phyloP scores from a whole-genome alignment of 768 basidiomycete species.

The Paxillus ammoniavirescens region DNA sequence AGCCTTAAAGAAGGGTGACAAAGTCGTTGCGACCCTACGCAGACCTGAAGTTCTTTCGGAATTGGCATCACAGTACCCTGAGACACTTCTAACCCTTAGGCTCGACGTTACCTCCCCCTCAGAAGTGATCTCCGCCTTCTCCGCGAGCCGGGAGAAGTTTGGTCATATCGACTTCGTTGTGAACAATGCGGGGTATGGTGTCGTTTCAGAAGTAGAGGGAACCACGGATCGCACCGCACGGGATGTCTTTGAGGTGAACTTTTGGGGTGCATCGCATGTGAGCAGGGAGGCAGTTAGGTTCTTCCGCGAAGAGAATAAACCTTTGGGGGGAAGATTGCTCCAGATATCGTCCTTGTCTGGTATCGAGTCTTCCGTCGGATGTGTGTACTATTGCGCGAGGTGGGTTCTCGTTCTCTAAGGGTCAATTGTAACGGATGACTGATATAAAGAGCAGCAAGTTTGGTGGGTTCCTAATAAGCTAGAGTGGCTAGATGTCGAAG shows the following conservation, averaged over 20 bases:
- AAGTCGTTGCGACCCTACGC: slow-evolving; percentile 43
- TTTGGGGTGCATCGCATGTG: slow-evolving; percentile 44
- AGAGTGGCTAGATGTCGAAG: background rate
- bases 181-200: slow-evolving; percentile 27
- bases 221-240: slow-evolving; percentile 34
- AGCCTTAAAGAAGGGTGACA: slow-evolving; percentile 36
- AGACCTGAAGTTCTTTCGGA: slow-evolving; percentile 33
- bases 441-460: slow-evolving; percentile 12
- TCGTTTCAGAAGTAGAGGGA: slow-evolving; percentile 35
- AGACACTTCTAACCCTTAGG: slow-evolving; percentile 34
- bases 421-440: background rate
- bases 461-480: slow-evolving; percentile 2
- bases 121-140: slow-evolving; percentile 36
- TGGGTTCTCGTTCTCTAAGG: background rate
- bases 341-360: slow-evolving; percentile 35
- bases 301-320: slow-evolving; percentile 26
- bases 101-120: slow-evolving; percentile 37
- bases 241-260: slow-evolving; percentile 39
- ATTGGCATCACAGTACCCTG: slow-evolving; percentile 22
- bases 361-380: slow-evolving; percentile 11
- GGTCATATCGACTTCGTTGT: slow-evolving; percentile 30
- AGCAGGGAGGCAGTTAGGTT: slow-evolving; percentile 31
- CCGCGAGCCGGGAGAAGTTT: slow-evolving; percentile 24
- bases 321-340: slow-evolving; percentile 38
- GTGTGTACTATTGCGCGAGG: slow-evolving; percentile 25